Evolutionary conservation across 345 rosid species (phyloP).

Genomic region (Eucalyptus polyanthemos): DNA sequence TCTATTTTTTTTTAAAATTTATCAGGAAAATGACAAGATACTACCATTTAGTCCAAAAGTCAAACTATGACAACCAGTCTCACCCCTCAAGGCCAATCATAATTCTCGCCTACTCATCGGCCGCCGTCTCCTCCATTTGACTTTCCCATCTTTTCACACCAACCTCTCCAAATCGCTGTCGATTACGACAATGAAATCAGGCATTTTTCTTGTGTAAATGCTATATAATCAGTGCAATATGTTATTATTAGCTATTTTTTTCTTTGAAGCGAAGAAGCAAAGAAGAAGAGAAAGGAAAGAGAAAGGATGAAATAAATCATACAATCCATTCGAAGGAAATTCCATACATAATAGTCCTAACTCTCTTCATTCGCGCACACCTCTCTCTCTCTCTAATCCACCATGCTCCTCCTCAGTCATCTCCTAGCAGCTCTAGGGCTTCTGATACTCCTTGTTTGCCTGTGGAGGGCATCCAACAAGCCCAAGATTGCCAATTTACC

Average conservation of each 20-base stretch:
- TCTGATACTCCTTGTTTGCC: neutral
- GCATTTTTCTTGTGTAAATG: neutral
- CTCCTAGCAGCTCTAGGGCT: neutral
- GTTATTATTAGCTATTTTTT: neutral
- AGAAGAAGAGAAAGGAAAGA: neutral
- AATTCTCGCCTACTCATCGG: neutral
- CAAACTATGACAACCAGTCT: neutral
- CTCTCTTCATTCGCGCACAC: neutral
- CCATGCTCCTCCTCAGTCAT: neutral
- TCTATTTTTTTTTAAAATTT: no score
- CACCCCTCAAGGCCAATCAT: no score
- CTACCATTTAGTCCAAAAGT: neutral
- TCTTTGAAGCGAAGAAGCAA: neutral
- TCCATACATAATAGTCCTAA: neutral
- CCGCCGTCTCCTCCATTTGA: neutral
- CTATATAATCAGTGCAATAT: rapidly evolving
- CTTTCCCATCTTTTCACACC: neutral
- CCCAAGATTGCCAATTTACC: neutral
- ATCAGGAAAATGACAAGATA: no score
- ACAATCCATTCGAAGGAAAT: neutral
- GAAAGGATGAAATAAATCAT: neutral
- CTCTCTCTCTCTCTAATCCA: no score
- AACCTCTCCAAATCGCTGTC: no score
- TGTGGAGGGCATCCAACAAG: neutral
- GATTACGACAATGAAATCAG: no score